These are phyloP conservation scores for Sporopachydermia quercuum DNA, from an alignment of 805 yeast genomes.

Conservation along the genomic window DNA sequence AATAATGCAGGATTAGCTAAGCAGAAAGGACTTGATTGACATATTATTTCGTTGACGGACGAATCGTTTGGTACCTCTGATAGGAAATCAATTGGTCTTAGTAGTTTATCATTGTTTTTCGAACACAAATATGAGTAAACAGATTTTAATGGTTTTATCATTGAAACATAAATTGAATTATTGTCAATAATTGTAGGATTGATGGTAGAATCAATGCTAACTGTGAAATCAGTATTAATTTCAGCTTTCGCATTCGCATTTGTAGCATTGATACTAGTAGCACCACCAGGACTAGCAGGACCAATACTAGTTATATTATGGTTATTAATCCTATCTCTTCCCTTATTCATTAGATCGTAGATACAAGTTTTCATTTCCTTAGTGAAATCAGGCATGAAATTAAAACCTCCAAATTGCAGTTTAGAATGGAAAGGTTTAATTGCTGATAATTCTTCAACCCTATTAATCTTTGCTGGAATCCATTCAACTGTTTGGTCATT, in stretches of 20 bases:
- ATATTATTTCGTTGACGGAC: background rate
- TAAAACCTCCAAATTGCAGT: background rate
- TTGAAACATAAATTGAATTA: background rate
- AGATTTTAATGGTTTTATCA: background rate
- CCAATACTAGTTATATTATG: no score
- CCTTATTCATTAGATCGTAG: no score
- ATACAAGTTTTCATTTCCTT: no score
- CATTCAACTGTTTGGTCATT: background rate
- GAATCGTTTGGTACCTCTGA: background rate
- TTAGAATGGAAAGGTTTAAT: background rate
- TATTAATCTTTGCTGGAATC: background rate
- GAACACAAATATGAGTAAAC: background rate
- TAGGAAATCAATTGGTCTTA: background rate
- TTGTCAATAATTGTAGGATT: background rate
- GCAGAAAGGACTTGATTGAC: constrained; percentile 16
- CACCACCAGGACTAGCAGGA: no score
- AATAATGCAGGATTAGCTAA: constrained; percentile 19
- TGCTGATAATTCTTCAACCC: background rate
- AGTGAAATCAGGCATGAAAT: background rate
- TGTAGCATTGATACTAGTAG: no score
- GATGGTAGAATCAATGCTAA: no score
- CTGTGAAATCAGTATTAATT: background rate
- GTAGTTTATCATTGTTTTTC: background rate
- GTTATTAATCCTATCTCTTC: no score
- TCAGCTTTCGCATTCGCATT: background rate